Evolutionary conservation across 129 eudicot genomes (phyloP).

Genomic region (Ambrosia trifida): DNA sequence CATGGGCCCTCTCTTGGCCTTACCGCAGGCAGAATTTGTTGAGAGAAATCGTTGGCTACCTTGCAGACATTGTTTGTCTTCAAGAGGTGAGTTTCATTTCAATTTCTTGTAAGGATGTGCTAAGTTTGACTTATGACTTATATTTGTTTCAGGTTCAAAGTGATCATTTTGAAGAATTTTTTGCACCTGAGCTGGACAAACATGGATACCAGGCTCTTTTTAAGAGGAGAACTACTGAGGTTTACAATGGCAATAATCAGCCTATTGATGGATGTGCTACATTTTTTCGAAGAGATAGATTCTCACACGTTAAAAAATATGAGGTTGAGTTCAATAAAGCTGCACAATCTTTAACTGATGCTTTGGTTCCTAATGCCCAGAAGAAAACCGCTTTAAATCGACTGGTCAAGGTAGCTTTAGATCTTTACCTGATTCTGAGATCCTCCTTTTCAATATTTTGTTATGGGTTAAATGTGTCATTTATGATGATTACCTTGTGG

Average conservation of each 20-base stretch:
- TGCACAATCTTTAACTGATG: slow-evolving; percentile 59
- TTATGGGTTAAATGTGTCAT: background rate
- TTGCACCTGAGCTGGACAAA: slow-evolving; percentile 90
- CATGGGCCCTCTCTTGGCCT: slow-evolving; percentile 99
- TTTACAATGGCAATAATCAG: slow-evolving; percentile 42
- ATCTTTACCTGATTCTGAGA: background rate
- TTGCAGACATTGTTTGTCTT: slow-evolving; percentile 94
- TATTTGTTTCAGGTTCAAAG: slow-evolving; percentile 66
- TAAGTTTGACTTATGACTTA: slow-evolving; percentile 1
- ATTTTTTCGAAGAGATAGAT: slow-evolving; percentile 59
- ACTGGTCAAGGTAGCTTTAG: slow-evolving; percentile 42
- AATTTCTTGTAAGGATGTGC: background rate
- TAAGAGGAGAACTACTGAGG: slow-evolving; percentile 91
- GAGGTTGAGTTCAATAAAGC: slow-evolving; percentile 68
- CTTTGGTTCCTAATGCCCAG: slow-evolving; percentile 53
- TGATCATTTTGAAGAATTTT: slow-evolving; percentile 90
- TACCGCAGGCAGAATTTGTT: slow-evolving; percentile 90
- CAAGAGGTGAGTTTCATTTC: slow-evolving; percentile 62
- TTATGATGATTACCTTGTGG: slow-evolving; percentile 20
- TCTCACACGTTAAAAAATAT: slow-evolving; percentile 57
- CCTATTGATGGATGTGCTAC: slow-evolving; percentile 65
- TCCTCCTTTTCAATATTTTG: background rate
- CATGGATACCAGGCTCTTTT: slow-evolving; percentile 96
- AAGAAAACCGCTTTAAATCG: slow-evolving; percentile 50
- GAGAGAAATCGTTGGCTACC: slow-evolving; percentile 94